Conservation (phyloP, 208 protist genomes). For the Acanthamoeba triangularis region DNA sequence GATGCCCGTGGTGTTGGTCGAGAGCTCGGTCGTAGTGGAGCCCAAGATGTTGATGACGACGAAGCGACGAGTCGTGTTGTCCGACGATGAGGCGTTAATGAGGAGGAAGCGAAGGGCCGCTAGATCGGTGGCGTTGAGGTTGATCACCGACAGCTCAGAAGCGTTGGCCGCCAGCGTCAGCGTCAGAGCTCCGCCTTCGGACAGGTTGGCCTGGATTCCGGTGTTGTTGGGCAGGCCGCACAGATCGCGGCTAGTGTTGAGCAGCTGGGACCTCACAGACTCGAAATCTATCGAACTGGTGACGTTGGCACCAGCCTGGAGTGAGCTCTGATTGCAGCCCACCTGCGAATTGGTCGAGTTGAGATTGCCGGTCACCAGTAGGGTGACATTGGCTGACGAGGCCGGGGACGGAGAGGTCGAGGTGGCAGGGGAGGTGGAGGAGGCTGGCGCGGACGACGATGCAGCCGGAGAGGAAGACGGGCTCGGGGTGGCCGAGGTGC, state of each 20-base stretch:
- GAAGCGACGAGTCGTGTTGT: not conserved
- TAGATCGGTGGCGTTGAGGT: not conserved
- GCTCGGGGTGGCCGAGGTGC: not conserved
- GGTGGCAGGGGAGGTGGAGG: not conserved
- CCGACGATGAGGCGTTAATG: not conserved
- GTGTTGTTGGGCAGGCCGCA: not conserved
- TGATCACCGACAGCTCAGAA: not conserved
- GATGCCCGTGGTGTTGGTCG: not conserved
- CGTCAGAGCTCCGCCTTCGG: not conserved
- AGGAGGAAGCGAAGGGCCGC: not conserved
- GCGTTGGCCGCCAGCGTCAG: not conserved
- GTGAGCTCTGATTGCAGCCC: not conserved
- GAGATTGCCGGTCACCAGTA: slow-evolving; percentile 20
- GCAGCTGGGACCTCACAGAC: not conserved
- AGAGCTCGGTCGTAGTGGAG: not conserved
- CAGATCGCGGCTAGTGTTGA: slow-evolving; percentile 2
- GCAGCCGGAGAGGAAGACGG: not conserved
- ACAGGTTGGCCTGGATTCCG: not conserved
- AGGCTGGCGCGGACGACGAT: not conserved
- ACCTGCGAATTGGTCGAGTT: slow-evolving; percentile 36
- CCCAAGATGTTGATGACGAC: not conserved
- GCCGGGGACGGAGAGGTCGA: not conserved
- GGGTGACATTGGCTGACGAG: not conserved
- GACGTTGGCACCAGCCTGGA: not conserved
- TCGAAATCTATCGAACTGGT: not conserved